Base-by-base conservation (phyloP, 805 yeast species). In the Candida sithepensis region DNA sequence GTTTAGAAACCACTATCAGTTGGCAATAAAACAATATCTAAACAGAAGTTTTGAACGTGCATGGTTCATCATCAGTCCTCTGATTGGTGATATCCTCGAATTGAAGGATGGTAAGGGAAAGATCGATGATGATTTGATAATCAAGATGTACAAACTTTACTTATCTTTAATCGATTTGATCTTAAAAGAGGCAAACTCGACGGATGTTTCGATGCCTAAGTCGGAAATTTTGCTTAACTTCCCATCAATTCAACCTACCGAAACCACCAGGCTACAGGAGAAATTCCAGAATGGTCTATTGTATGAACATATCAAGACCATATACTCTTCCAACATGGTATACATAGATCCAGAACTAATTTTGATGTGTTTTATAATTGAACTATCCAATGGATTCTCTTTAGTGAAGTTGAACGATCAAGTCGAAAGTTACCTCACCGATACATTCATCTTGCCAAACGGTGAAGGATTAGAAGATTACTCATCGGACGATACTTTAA, bases 1-100 rank as follows among this genome's bases (percentile, higher is more conserved):
- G 23, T 57, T 57, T 34, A 55, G 47, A 18, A 58, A 56, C 42
- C 54, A 55, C 33, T 72, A 65, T 53, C 72, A 72, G 45, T 56
- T 70, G 44, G 75, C 77, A 1, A 68, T 72, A 43, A 70, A 68
- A 49, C 68, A 66, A 50, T 73, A 72, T 49, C 52, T 73, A 37
- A 71, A 71, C 44, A 56, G 65, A 43, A 58, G 60, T 36, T 66
- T 66, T 44, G 45, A 45, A 20, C 46, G 54, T 10, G 57, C 69
- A 3, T 65, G 68, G 66, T 50, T 46, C 14, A 48, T 63, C 5
- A 48, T 56, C 7, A 30, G 38, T 18, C 60, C 63, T 2, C 32
- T 64, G 37, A 48, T 66, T 2, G 32, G 47, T 14, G 60, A 53
- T 4, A 44, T 58, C 8, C 38, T 50, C 7, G 40, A 40, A 9